Evolutionary conservation across 768 basidiomycete species (phyloP).

Genomic region (Grammothele lineata): DNA sequence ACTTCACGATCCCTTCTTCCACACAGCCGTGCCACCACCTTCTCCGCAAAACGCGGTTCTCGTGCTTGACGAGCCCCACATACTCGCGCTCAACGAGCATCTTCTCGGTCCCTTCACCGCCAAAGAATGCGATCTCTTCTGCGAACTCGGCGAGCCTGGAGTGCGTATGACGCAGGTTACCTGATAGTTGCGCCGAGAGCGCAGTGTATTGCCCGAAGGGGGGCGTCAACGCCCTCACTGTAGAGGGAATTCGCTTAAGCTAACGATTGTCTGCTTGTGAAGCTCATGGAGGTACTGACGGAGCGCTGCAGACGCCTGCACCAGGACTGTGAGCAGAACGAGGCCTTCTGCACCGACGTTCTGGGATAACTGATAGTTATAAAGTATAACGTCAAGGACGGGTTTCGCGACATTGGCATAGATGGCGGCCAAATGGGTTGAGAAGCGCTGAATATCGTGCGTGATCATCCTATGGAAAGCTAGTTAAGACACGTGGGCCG

Average conservation of each 20-base stretch:
- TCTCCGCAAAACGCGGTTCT: conserved; percentile 72
- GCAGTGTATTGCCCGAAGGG: conserved; percentile 91
- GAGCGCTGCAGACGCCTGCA: conserved; percentile 79
- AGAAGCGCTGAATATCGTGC: conserved; percentile 92
- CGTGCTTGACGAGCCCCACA: conserved; percentile 78
- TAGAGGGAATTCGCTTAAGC: neutral
- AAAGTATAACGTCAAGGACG: conserved; percentile 85
- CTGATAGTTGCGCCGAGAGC: conserved; percentile 81
- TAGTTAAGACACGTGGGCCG: no score
- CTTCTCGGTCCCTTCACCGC: conserved; percentile 88
- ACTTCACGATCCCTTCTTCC: conserved; percentile 96
- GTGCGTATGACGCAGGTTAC: conserved; percentile 87
- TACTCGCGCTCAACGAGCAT: conserved; percentile 88
- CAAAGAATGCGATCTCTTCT: conserved; percentile 86
- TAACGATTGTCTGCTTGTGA: no score
- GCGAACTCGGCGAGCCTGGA: conserved; percentile 86
- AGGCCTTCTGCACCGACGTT: conserved; percentile 95
- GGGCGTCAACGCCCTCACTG: conserved; percentile 86
- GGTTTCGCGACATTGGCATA: conserved; percentile 96
- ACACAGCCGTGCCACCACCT: conserved; percentile 88
- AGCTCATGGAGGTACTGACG: no score
- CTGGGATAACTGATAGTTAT: conserved; percentile 91
- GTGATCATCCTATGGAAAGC: conserved; percentile 74
- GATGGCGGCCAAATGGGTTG: conserved; percentile 84
- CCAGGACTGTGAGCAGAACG: conserved; percentile 73